Conservation (phyloP, 73 alveolate genomes). For the Paramecium tetraurelia region DNA sequence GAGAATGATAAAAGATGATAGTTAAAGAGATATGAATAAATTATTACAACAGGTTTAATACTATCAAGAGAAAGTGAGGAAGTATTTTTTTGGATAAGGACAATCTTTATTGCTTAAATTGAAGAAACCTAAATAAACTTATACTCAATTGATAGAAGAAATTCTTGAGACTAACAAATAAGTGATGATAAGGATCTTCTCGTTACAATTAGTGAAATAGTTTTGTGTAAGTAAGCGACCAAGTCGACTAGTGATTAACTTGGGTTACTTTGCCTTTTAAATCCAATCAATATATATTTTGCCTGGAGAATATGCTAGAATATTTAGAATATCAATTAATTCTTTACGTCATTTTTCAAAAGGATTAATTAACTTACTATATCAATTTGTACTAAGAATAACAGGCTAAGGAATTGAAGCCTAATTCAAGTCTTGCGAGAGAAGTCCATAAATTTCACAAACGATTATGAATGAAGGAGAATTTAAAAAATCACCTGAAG, state of each 20-base stretch:
- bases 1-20: not conserved
- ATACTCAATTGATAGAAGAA: not conserved
- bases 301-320: conserved; percentile 36
- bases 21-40: not conserved
- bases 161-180: not conserved
- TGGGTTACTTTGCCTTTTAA: conserved; percentile 32
- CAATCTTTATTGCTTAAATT: not conserved
- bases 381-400: not conserved
- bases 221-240: conserved; percentile 25
- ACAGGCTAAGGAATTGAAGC: not conserved
- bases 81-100: conserved; percentile 33
- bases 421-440: not conserved
- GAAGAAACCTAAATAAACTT: not conserved
- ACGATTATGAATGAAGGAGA: not conserved
- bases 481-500: not conserved
- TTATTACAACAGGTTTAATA: not conserved
- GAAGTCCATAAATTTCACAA: not conserved
- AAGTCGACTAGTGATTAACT: conserved; percentile 2
- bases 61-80: conserved; percentile 9
- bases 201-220: not conserved
- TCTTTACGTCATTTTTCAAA: not conserved
- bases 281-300: not conserved
- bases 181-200: not conserved
- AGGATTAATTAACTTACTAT: not conserved
- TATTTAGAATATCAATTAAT: conserved; percentile 12